Evolutionary conservation across 192 early-diverging fungal species (phyloP), one percentile per base, ranked within the genome.

Genomic region (Coemansia nantahalensis): DNA sequence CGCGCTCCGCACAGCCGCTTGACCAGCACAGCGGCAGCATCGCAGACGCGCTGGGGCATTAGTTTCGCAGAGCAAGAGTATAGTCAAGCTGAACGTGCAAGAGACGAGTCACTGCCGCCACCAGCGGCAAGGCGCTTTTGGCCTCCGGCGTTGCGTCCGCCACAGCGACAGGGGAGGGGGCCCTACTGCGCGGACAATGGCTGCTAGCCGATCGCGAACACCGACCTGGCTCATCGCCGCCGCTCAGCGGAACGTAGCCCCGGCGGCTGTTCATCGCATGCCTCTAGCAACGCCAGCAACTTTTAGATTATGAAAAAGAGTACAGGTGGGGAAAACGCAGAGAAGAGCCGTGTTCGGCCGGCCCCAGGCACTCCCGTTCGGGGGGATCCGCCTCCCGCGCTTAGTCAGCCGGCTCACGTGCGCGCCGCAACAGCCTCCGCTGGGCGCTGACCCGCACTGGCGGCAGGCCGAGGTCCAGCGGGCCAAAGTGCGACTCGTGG

Each of bases 391-490:
- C 2, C 38, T 18, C 38, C 16, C 19, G 38, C 8, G 10, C 31
- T 46, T 48, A 47, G 39, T 40, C 45, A 48, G 45, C 47, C 16
- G 7, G 45, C 16, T 48, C 45, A 48, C 45, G 45, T 15, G 39
- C 40, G 47, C 66, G 55, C 24, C 67, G 56, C 65, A 77, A 58
- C 23, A 77, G 57, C 13, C 51, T 39, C 26, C 65, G 73, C 53
- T 77, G 61, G 10, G 66, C 39, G 34, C 73, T 77, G 50, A 65
- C 59, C 35, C 55, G 61, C n/a, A 77, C 51, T 11, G 73, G 73
- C 38, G 66, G 66, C 44, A 77, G 46, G 6, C 73, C 73, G 16
- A 77, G 62, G 36, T 65, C 66, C 34, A 69, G 54, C 23, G 73
- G 73, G 15, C 67, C 65, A 55, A 77, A 68, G 41, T 69, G 61